Evolutionary conservation across 169 alveolate species (phyloP), one percentile per base, ranked within the genome.

Genomic region (Condylostoma magnum): DNA sequence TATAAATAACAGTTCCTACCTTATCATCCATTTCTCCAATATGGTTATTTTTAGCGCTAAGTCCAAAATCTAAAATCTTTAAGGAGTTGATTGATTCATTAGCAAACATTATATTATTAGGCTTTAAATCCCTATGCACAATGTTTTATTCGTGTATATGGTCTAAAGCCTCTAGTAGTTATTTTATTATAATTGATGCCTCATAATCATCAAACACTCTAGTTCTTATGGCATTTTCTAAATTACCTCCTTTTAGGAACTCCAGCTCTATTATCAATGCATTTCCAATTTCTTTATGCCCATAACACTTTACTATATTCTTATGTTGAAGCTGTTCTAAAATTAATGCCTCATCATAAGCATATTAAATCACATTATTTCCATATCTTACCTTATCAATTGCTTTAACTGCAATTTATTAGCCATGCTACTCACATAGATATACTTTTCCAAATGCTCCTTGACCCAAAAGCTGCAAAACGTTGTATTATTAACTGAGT

Each of bases 91-190:
- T 28, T 27, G 60, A 72, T 20, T 55, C 30, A 33, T 53, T 28
- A 3, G 30, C 47, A 22, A 79, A 20, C 77, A 80, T 48, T 4
- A 80, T 80, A 48, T 76, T 72, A 31, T 78, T 90, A 41, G 87
- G 84, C 73, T 86, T 86, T 10, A 86, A 53, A 65, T 86, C 93
- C 36, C 93, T n/a, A 77, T 86, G 93, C 8, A 78, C 82, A 5
- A 86, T 77, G 28, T 80, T 83, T 69, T 76, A 77, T 31, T 75
- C 80, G 53, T 86, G 93, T 12, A 86, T 34, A 65, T 80, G 79
- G 53, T 63, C 71, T 31, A 79, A 69, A 12, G 88, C 90, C 28
- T 69, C 60, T 31, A 86, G 69, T 37, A 86, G 55, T 37, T 72
- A 72, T 44, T 79, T 80, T 34, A 86, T 82, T 33, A 79, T 47